Evolutionary conservation across 2,329 filamentous ascomycete species (phyloP), one percentile per base, ranked within the genome.

Genomic region (Corynespora cassiicola): DNA sequence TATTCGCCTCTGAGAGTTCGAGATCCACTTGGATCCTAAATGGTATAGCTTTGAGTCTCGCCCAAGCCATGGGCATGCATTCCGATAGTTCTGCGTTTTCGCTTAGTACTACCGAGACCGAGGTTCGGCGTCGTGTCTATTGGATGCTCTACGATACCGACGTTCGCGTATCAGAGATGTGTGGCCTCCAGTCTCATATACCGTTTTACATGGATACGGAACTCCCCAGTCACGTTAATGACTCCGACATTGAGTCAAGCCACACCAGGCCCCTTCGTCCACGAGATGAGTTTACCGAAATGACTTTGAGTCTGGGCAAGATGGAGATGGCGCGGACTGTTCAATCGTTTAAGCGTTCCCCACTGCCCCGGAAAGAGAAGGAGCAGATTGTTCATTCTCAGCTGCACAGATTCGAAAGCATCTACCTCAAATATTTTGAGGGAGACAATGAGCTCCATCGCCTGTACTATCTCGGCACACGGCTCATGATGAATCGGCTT

Each of bases 81-180:
- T 36, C 36, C 6, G 41, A 45, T 22, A 19, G 22, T 18, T n/a
- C 36, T 7, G 36, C 35, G 6, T 42, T 30, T 18, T 23, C 17
- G 14, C 31, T 50, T 7, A 27, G 19, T 16, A 9, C 16, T 16
- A 20, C 45, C 11, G 44, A 42, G 16, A 33, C 31, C 17, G 47
- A 51, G 41, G 35, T 45, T 4, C 44, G 47, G 7, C 44, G 44
- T 7, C 36, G 47, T 15, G 28, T 47, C 6, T 51, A 44, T 44
- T 51, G 47, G 47, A 24, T 19, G 5, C 38, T 51, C 3, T 47
- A 37, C 19, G 37, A 47, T 15, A 15, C 40, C n/a, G 40, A 47
- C 22, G 29, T 36, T 18, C 37, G 47, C 7, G 21, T 45, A 18
- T 42, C 47, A 8, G 40, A 42, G 7, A 34, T 40, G 15, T 45